Evolutionary conservation across 257 asterid genomes (phyloP), one percentile per base, ranked within the genome.

Genomic region (Cynanchum wilfordii): DNA sequence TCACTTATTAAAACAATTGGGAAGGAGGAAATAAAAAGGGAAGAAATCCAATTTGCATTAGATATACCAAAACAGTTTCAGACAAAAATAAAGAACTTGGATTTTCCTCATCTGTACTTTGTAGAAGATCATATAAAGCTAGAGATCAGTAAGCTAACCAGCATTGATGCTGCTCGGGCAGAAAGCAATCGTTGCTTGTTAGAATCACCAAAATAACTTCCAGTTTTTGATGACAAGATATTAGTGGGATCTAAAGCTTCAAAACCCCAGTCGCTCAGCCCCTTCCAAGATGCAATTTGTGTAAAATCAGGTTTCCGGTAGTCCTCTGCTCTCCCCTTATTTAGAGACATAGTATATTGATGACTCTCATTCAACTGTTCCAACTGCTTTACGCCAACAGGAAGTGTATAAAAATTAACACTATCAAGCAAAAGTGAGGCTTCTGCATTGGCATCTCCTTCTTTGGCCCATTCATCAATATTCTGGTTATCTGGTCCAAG

Each of bases 161-260:
- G 86, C 99, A 94, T 94, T 58, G 97, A 88, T 44, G 96, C 96
- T 64, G 99, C 99, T 66, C 99, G 91, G 77, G 69, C 56, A 33
- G 99, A 86, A 78, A 94, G 93, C 75, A 57, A 86, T 73, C 97
- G 97, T 82, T 88, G 96, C 87, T 85, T 89, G 83, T 84, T 87
- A 25, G 89, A 78, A 78, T 73, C 70, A 75, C 51, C 74, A 73
- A 76, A 65, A 56, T 56, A n/a, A 77, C 76, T 84, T 77, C 77
- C 85, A 79, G 79, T 84, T 75, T 78, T 73, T 72, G 42, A 73
- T 76, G 45, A 73, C 59, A 70, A 86, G 72, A 44, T 70, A 71
- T 81, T 79, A 80, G 66, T 75, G 73, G 71, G 72, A 72, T 69
- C 82, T 47, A 74, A n/a, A 75, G 79, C 72, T 66, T 75, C 82